These are phyloP conservation scores for Penicillium malachiteum DNA, from an alignment of 495 filamentous ascomycete species.

Conservation along the genomic window DNA sequence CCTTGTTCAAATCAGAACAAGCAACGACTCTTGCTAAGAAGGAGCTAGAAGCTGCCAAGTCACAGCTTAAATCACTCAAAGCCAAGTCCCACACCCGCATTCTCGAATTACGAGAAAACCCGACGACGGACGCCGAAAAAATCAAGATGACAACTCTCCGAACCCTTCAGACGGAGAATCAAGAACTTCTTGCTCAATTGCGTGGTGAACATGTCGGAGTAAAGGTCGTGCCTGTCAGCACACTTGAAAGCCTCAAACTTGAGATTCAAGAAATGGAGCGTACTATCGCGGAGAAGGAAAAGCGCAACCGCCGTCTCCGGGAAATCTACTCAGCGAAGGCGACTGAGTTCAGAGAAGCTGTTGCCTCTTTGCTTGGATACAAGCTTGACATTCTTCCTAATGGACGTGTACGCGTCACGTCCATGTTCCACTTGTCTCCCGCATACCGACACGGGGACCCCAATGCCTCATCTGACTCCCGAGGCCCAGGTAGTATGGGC, in stretches of 20 bases:
- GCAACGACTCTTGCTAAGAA: conserved; percentile 64
- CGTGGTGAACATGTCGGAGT: conserved; percentile 44
- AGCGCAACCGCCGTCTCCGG: conserved; percentile 78
- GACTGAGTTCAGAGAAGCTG: conserved; percentile 89
- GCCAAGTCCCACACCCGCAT: conserved; percentile 76
- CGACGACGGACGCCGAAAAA: conserved; percentile 76
- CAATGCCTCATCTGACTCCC: conserved; percentile 41
- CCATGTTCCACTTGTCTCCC: conserved; percentile 66
- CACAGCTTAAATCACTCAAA: conserved; percentile 70
- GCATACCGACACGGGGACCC: conserved; percentile 56
- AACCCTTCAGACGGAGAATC: conserved; percentile 79
- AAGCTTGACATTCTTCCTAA: conserved; percentile 91
- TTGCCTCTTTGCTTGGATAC: conserved; percentile 85
- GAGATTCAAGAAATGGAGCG: conserved; percentile 70
- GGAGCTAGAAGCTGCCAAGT: conserved; percentile 68
- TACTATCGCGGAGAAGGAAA: conserved; percentile 79
- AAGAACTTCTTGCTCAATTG: conserved; percentile 75
- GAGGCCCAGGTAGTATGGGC: conserved; percentile 58
- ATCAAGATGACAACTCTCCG: conserved; percentile 76
- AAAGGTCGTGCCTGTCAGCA: conserved; percentile 69
- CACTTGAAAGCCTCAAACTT: conserved; percentile 68
- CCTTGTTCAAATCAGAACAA: conserved; percentile 64
- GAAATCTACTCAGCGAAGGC: conserved; percentile 88
- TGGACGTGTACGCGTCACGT: conserved; percentile 84
- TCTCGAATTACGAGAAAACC: conserved; percentile 84